Percentiles rank a stretch among this genome's conserved stretches.
Conservation (phyloP, 139 green algal species). For the Picochlorum sp. region DNA sequence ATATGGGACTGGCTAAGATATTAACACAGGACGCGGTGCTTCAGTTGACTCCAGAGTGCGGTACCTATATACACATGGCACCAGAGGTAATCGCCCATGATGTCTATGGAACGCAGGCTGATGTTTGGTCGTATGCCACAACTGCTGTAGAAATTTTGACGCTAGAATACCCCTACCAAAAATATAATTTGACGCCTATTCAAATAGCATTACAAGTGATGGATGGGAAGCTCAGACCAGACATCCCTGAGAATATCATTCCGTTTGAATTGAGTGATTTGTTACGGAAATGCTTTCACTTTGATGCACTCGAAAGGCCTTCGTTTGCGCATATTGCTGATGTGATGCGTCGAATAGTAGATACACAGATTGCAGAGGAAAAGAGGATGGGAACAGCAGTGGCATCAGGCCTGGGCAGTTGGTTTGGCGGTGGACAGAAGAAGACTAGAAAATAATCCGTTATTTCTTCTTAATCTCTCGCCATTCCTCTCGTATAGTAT, state of each 20-base stretch:
- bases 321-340: conserved; percentile 39
- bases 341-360: neutral
- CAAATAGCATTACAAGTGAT: conserved; percentile 38
- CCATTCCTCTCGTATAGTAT: conserved; percentile 13
- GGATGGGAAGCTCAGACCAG: conserved; percentile 35
- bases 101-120: conserved; percentile 48
- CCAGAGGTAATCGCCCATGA: conserved; percentile 69
- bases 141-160: conserved; percentile 62
- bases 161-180: conserved; percentile 48
- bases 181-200: conserved; percentile 60
- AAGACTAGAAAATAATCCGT: neutral
- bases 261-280: conserved; percentile 36
- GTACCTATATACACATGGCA: conserved; percentile 83
- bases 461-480: neutral
- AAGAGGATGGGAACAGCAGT: neutral
- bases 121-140: conserved; percentile 79
- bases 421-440: neutral
- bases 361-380: neutral
- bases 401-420: neutral
- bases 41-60: conserved; percentile 71
- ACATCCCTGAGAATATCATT: conserved; percentile 23
- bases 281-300: conserved; percentile 29
- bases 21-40: conserved; percentile 20
- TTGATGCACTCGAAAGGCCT: conserved; percentile 52
- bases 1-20: conserved; percentile 68